Conservation (phyloP, 1,284 basidiomycete genomes). For the Cerioporus squamosus region DNA sequence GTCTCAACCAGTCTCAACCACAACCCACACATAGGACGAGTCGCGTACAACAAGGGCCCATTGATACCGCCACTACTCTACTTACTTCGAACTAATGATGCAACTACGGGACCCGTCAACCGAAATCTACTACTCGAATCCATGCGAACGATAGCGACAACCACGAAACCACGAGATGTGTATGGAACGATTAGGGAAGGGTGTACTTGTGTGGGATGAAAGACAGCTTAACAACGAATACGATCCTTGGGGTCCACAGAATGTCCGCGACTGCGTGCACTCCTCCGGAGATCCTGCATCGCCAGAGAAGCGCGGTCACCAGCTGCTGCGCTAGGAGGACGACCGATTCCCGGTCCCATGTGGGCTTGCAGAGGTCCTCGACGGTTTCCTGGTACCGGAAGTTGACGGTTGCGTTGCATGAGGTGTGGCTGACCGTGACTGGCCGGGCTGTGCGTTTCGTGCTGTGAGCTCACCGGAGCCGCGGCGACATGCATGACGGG, state of each 20-base stretch:
- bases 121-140: no score
- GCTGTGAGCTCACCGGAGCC: neutral
- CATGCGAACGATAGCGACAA: no score
- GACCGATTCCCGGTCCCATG: neutral
- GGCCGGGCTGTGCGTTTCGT: neutral
- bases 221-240: no score
- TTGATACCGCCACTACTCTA: no score
- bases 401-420: conserved; percentile 8
- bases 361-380: neutral
- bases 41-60: no score
- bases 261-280: neutral
- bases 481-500: neutral
- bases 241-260: neutral
- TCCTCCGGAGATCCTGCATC: neutral
- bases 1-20: no score
- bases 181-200: no score
- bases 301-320: neutral
- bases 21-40: no score
- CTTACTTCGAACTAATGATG: no score
- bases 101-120: no score
- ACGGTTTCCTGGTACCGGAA: conserved; percentile 16
- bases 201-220: no score
- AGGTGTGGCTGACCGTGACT: neutral
- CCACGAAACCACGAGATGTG: no score
- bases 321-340: neutral